Evolutionary conservation across 148 eudicot genomes (phyloP).

Genomic region (Bassia scoparia): DNA sequence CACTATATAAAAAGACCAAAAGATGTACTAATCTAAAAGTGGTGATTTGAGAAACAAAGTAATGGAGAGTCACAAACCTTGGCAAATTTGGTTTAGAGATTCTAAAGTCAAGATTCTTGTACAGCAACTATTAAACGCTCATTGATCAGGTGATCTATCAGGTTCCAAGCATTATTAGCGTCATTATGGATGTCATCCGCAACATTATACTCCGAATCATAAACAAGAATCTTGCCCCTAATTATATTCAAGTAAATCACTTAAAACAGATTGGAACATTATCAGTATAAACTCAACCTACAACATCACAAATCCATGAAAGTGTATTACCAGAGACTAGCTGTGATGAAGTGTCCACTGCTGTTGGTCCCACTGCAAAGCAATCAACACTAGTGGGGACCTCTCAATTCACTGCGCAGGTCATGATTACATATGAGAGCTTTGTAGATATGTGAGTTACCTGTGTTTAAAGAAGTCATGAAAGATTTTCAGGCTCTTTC

Average conservation of each 20-base stretch:
- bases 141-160: too few species aligned
- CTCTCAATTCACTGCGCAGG: slow-evolving; percentile 73
- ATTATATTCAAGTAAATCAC: slow-evolving; percentile 17
- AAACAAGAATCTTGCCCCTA: slow-evolving; percentile 82
- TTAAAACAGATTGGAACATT: background rate
- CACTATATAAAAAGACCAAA: too few species aligned
- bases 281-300: background rate
- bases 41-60: too few species aligned
- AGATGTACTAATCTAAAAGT: too few species aligned
- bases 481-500: slow-evolving; percentile 55
- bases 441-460: too few species aligned
- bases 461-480: slow-evolving; percentile 83
- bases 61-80: slow-evolving; percentile 44
- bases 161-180: slow-evolving; percentile 82
- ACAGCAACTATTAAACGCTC: slow-evolving; percentile 61
- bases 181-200: slow-evolving; percentile 96
- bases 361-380: slow-evolving; percentile 99
- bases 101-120: slow-evolving; percentile 93
- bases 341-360: slow-evolving; percentile 80
- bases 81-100: slow-evolving; percentile 98
- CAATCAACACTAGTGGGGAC: slow-evolving; percentile 65
- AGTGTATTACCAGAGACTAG: slow-evolving; percentile 50
- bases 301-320: background rate
- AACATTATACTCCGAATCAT: slow-evolving; percentile 81
- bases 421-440: slow-evolving; percentile 88